Conservation (phyloP, 2,329 filamentous ascomycete species). For the Claviceps paspali region DNA sequence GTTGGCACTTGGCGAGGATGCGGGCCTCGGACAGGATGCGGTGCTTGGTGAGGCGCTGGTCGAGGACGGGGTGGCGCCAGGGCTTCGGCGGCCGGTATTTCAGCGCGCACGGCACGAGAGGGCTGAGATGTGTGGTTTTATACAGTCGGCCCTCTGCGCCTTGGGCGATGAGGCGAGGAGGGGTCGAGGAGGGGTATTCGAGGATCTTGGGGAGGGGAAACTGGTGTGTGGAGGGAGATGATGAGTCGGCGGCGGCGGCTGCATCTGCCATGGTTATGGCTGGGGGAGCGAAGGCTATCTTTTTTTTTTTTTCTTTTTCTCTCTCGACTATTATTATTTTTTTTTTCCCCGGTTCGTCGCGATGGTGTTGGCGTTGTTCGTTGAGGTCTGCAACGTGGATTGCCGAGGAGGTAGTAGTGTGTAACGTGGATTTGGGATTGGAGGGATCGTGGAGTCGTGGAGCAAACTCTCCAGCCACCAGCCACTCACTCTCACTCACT, state of each 20-base stretch:
- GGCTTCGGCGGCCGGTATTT: slow-evolving; percentile 86
- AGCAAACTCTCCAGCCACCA: too few relatives aligned
- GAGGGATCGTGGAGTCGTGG: too few relatives aligned
- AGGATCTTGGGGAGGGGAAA: slow-evolving; percentile 50
- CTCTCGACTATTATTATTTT: too few relatives aligned
- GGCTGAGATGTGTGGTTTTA: slow-evolving; percentile 63
- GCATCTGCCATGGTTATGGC: slow-evolving; percentile 4
- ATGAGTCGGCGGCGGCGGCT: background rate
- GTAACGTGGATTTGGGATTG: too few relatives aligned
- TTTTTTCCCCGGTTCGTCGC: too few relatives aligned
- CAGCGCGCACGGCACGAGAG: slow-evolving; percentile 56
- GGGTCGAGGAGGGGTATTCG: slow-evolving; percentile 40
- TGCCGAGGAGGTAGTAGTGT: too few relatives aligned
- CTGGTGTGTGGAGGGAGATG: slow-evolving; percentile 9
- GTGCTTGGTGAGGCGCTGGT: slow-evolving; percentile 71
- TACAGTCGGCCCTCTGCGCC: slow-evolving; percentile 94
- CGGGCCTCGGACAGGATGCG: slow-evolving; percentile 81
- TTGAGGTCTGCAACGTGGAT: too few relatives aligned
- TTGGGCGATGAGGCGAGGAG: slow-evolving; percentile 65
- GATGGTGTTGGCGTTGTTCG: background rate
- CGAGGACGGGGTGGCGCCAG: slow-evolving; percentile 82
- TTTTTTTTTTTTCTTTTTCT: too few relatives aligned
- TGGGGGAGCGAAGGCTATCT: too few relatives aligned
- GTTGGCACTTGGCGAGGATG: slow-evolving; percentile 62
- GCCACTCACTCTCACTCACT: too few relatives aligned